Evolutionary conservation across 495 filamentous ascomycete species (phyloP).

Genomic region (Ascodesmis nigricans): DNA sequence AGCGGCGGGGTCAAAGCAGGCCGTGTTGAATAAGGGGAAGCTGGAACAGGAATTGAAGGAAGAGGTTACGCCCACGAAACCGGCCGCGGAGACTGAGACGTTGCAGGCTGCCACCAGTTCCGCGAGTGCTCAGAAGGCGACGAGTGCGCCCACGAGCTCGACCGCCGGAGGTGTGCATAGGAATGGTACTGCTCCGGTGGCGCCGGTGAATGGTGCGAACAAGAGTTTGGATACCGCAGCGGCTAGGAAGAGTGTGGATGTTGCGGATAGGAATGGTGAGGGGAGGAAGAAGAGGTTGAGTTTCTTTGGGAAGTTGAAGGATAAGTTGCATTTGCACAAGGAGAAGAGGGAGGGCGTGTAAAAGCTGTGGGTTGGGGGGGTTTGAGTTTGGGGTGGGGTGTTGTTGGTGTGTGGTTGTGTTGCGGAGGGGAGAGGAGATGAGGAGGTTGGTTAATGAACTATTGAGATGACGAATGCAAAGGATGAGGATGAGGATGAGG

Average conservation of each 20-base stretch:
- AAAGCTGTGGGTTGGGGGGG: too few species aligned
- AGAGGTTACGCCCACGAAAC: conserved; percentile 6
- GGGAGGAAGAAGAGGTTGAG: conserved; percentile 38
- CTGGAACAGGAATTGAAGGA: conserved; percentile 22
- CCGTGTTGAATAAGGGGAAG: conserved; percentile 53
- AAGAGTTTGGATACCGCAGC: conserved; percentile 11
- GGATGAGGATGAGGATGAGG: too few species aligned
- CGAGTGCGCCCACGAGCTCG: conserved; percentile 9
- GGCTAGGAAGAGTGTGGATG: conserved; percentile 21
- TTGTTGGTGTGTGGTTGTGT: too few species aligned
- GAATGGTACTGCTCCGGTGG: conserved; percentile 13
- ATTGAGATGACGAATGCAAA: too few species aligned
- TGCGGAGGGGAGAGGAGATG: too few species aligned
- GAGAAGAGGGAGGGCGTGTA: conserved; percentile 21
- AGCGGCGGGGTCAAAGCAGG: conserved; percentile 43
- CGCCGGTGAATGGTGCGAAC: conserved; percentile 8
- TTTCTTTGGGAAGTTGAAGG: conserved; percentile 37
- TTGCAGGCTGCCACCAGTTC: conserved; percentile 1
- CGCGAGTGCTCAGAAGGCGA: conserved; percentile 2
- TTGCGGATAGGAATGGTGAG: conserved; percentile 23
- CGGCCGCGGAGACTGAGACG: conserved; percentile 3
- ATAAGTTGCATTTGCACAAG: conserved; percentile 27
- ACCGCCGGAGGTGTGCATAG: conserved; percentile 16
- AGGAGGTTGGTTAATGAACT: too few species aligned
- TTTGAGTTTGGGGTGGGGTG: too few species aligned